Conservation (phyloP, 345 rosid genomes). For the Eucalyptus pauciflora region DNA sequence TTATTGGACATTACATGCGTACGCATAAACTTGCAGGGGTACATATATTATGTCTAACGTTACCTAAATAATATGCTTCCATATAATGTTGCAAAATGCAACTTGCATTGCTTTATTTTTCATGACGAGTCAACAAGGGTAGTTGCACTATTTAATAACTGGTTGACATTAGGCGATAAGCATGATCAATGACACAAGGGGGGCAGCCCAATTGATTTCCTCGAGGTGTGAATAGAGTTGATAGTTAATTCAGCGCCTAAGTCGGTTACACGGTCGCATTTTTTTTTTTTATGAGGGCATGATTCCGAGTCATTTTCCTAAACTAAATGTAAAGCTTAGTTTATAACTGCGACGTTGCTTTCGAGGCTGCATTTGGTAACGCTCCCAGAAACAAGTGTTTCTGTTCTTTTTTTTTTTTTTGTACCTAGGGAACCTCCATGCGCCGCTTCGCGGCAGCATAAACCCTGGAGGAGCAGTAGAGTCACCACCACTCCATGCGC, state of each 20-base stretch:
- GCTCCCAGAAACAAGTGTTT: fast-evolving
- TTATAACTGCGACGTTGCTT: neutral
- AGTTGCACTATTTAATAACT: neutral
- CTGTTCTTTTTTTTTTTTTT: no score
- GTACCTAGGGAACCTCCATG: no score
- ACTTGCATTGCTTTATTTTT: neutral
- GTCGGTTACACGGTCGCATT: neutral
- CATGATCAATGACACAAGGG: neutral
- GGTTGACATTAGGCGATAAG: neutral
- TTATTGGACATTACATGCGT: neutral
- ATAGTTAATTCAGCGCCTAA: neutral
- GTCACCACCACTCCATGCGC: no score
- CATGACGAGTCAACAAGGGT: neutral
- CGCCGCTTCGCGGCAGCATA: no score
- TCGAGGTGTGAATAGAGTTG: neutral
- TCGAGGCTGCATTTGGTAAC: neutral
- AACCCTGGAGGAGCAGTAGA: no score
- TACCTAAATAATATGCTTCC: neutral
- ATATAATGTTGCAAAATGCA: neutral
- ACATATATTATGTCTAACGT: neutral
- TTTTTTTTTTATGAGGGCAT: neutral
- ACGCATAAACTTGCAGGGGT: neutral
- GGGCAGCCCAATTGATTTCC: neutral
- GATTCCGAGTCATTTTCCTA: neutral
- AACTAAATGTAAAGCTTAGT: neutral